phyloP scores from a whole-genome alignment of 768 basidiomycete genomes.

The Suillus tomentosus region DNA sequence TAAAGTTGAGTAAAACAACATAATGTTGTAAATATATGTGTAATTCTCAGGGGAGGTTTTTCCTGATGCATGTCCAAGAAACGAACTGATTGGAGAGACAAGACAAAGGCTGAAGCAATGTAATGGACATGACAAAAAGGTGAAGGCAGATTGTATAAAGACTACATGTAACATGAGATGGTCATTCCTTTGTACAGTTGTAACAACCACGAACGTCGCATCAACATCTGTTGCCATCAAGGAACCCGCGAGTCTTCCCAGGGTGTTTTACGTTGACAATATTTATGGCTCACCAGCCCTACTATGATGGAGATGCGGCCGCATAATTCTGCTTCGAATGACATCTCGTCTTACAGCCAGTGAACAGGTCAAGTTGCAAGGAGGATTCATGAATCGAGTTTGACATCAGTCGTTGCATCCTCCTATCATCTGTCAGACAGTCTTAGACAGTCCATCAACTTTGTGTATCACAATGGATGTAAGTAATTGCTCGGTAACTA shows the following conservation, averaged over 20 bases:
- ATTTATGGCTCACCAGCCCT: background rate
- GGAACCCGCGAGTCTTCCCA: background rate
- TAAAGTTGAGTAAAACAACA: background rate
- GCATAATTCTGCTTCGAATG: background rate
- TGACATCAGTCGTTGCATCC: background rate
- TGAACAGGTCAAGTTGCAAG: background rate
- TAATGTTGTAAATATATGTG: background rate
- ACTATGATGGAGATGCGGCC: background rate
- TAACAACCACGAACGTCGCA: background rate
- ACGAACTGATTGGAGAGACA: background rate
- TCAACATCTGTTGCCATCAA: background rate
- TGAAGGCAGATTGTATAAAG: background rate
- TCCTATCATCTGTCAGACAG: background rate
- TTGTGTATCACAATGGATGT: background rate
- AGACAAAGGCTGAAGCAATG: background rate
- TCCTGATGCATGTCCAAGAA: background rate
- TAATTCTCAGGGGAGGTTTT: background rate
- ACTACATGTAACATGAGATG: background rate
- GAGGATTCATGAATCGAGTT: no score
- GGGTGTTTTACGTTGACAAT: background rate
- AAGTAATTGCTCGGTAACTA: background rate
- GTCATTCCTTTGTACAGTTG: background rate
- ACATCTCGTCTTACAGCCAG: background rate
- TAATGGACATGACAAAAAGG: background rate
- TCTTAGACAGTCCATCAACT: background rate